These are phyloP conservation scores for Emericellopsis cladophorae DNA, from an alignment of 2,329 filamentous ascomycete species.

Conservation along the genomic window DNA sequence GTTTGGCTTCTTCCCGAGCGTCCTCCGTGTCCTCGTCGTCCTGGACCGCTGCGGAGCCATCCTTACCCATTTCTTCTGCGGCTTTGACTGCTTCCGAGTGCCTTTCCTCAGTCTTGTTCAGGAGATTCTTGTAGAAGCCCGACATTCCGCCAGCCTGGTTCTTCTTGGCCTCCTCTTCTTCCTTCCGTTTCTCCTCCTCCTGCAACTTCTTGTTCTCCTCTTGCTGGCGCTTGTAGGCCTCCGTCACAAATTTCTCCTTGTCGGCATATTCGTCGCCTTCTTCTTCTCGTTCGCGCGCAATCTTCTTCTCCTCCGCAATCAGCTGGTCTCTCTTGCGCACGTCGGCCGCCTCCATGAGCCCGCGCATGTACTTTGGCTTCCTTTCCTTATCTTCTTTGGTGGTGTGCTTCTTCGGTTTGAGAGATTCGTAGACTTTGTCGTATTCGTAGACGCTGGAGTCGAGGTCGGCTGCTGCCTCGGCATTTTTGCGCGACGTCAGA, in stretches of 20 bases:
- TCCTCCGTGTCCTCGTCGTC: conserved; percentile 35
- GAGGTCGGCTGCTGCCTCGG: conserved; percentile 49
- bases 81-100: conserved; percentile 60
- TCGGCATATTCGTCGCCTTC: conserved; percentile 72
- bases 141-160: conserved; percentile 59
- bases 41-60: conserved; percentile 14
- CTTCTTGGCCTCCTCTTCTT: conserved; percentile 52
- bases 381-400: conserved; percentile 40
- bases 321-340: conserved; percentile 65
- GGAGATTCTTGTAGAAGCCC: conserved; percentile 63
- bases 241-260: conserved; percentile 79
- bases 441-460: conserved; percentile 78
- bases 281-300: conserved; percentile 64
- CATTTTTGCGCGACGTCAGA: conserved; percentile 49
- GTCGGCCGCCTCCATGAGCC: conserved; percentile 59
- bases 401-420: conserved; percentile 53
- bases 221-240: conserved; percentile 70
- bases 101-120: conserved; percentile 56
- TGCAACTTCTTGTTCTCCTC: conserved; percentile 60
- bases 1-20: conserved; percentile 46
- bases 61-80: conserved; percentile 40
- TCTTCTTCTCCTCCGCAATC: conserved; percentile 68
- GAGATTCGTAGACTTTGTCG: conserved; percentile 67
- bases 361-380: conserved; percentile 69
- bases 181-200: conserved; percentile 54